Evolutionary conservation across 345 rosid species (phyloP).

Genomic region (Linum lewisii): DNA sequence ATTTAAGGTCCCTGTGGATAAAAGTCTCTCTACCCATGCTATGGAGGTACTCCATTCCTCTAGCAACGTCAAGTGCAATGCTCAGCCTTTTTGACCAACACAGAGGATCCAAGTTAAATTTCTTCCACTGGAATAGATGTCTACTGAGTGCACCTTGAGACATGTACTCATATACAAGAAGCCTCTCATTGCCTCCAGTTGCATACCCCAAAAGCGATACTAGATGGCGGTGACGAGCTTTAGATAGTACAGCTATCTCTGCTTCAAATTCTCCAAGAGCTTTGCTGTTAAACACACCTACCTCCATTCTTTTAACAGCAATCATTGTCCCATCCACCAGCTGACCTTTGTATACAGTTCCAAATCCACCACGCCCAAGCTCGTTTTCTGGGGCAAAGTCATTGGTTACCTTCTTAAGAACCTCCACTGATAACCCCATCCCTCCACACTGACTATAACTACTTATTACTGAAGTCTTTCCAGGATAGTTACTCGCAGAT

Average conservation of each 20-base stretch:
- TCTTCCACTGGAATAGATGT: constrained; percentile 41
- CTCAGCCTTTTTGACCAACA: constrained; percentile 36
- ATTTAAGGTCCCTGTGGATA: constrained; percentile 51
- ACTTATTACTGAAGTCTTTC: too few relatives aligned
- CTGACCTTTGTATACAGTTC: constrained; percentile 45
- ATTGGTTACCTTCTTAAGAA: constrained; percentile 38
- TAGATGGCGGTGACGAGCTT: constrained; percentile 39
- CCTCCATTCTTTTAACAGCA: constrained; percentile 51
- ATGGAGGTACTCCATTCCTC: constrained; percentile 56
- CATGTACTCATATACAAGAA: constrained; percentile 49
- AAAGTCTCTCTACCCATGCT: constrained; percentile 33
- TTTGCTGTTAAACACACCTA: constrained; percentile 25
- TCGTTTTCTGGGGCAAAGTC: constrained; percentile 32
- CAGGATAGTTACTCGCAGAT: constrained; percentile 13
- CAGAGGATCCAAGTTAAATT: constrained; percentile 27
- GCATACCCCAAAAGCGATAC: constrained; percentile 42
- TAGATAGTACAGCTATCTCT: constrained; percentile 38
- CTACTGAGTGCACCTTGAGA: constrained; percentile 43
- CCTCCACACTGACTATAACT: too few relatives aligned
- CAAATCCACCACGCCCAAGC: constrained; percentile 46
- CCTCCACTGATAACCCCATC: constrained; percentile 33
- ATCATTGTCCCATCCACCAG: constrained; percentile 43
- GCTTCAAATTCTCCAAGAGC: constrained; percentile 37
- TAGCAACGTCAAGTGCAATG: constrained; percentile 46
- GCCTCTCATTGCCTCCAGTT: constrained; percentile 34